Evolutionary conservation across 441 rosid genomes (phyloP), one percentile per base, ranked within the genome.

Genomic region (Breynia disticha): DNA sequence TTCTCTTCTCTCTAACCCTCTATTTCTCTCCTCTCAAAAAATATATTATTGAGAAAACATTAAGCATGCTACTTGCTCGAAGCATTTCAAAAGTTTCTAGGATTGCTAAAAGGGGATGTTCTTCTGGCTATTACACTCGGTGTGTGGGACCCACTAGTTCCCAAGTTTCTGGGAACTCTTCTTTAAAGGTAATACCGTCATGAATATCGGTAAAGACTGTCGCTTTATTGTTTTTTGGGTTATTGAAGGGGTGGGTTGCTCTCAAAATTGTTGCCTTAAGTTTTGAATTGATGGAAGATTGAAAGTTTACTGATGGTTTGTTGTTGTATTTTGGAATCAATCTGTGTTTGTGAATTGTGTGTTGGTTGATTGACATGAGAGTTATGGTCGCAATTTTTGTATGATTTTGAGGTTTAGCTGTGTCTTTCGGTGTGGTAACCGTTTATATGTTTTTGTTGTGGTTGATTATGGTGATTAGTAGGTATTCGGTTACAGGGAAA

Each of bases 401-500:
- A 22, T 49, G 16, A 7, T 52, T 38, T 54, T 28, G 15, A 18
- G 46, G 16, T 38, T 42, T 32, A 12, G 35, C 5, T 28, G 35
- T 28, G 35, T 9, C 35, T 28, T 28, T 28, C n/a, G n/a, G 45
- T 54, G 60, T 14, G 16, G 16, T 64, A 57, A 67, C 63, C 60
- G 53, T 48, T 59, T 64, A 15, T 41, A 14, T 50, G 35, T 61
- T 19, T 18, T 50, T 18, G 16, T 53, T 76, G 71, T 63, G 62
- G n/a, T 49, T 67, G 64, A 72, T 79, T 73, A 61, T 78, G 78
- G 71, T 77, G 79, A 76, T 80, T 81, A 67, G 82, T 81, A 90
- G 99, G 84, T 79, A 66, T 72, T 64, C 66, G 69, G 79, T 73
- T 70, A 75, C 75, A 72, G 75, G 74, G 81, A 82, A 59, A 63